phyloP scores from a whole-genome alignment of 1,284 basidiomycete species.

The Rhodotorula sp. region DNA sequence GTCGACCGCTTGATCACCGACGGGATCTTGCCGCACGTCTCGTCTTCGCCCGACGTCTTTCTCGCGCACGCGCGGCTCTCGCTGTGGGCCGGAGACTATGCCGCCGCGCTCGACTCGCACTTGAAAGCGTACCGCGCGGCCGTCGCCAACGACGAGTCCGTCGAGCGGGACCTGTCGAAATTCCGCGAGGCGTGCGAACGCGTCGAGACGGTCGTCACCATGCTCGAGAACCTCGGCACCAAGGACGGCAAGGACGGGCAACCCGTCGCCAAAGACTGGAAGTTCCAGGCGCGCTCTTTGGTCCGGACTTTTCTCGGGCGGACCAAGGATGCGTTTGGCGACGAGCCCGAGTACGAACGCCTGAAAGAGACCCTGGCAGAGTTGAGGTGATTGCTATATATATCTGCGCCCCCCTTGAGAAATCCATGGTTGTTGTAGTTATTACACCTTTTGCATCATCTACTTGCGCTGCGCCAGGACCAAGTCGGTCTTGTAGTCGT shows the following conservation, averaged over 20 bases:
- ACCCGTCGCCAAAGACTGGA: slow-evolving; percentile 61
- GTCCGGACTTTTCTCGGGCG: slow-evolving; percentile 81
- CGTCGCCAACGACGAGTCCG: slow-evolving; percentile 62
- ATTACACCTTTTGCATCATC: neutral
- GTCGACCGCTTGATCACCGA: slow-evolving; percentile 70
- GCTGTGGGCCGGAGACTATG: slow-evolving; percentile 63
- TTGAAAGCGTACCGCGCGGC: slow-evolving; percentile 77
- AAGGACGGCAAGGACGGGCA: slow-evolving; percentile 50
- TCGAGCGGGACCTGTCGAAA: slow-evolving; percentile 62
- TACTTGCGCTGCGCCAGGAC: neutral
- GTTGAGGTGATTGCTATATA: slow-evolving; percentile 38
- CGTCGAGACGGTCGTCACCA: slow-evolving; percentile 76
- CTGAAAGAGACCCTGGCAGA: slow-evolving; percentile 59
- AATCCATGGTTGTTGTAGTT: neutral
- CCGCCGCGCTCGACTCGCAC: slow-evolving; percentile 68
- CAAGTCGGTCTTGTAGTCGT: slow-evolving; percentile 28
- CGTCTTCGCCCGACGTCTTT: slow-evolving; percentile 69
- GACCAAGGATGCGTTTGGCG: slow-evolving; percentile 69
- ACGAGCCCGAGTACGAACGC: slow-evolving; percentile 76
- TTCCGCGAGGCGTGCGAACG: slow-evolving; percentile 74
- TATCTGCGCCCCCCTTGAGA: neutral
- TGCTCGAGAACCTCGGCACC: slow-evolving; percentile 76
- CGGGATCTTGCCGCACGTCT: slow-evolving; percentile 72
- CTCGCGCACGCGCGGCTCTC: slow-evolving; percentile 75
- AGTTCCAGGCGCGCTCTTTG: slow-evolving; percentile 79